Conservation (phyloP, 805 yeast genomes). For the Cyberlindnera euphorbiiphila region DNA sequence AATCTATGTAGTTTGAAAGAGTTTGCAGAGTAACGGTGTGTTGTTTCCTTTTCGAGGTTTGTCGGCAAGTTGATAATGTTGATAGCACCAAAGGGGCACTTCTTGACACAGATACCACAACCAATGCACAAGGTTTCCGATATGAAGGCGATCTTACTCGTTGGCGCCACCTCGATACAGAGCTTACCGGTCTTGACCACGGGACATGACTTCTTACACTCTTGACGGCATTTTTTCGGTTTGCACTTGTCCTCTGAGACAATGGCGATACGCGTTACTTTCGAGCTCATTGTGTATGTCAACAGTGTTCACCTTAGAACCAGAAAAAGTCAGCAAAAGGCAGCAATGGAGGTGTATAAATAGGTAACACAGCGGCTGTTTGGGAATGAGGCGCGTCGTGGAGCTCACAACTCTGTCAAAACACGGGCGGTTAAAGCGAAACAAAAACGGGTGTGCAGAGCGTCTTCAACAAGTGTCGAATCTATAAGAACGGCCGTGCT, state of each 20-base stretch:
- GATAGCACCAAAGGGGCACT: constrained; percentile 97
- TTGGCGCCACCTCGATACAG: constrained; percentile 94
- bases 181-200: constrained; percentile 96
- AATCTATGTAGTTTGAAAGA: constrained; percentile 95
- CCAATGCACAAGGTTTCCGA: constrained; percentile 95
- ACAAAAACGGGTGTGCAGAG: too few relatives aligned
- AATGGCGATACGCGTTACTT: constrained; percentile 85
- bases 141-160: constrained; percentile 88
- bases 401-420: too few relatives aligned
- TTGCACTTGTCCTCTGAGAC: constrained; percentile 93
- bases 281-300: constrained; percentile 18
- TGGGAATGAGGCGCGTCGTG: too few relatives aligned
- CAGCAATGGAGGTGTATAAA: neutral
- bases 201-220: constrained; percentile 95
- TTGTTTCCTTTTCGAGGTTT: constrained; percentile 84
- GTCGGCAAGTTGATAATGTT: constrained; percentile 95
- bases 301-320: neutral
- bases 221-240: constrained; percentile 98
- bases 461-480: too few relatives aligned
- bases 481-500: too few relatives aligned
- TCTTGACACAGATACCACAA: constrained; percentile 99
- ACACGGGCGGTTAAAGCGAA: too few relatives aligned
- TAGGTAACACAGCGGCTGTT: neutral
- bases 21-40: constrained; percentile 97
- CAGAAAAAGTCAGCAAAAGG: neutral